Conservation (phyloP, 257 asterid species). For the Lithospermum erythrorhizon region DNA sequence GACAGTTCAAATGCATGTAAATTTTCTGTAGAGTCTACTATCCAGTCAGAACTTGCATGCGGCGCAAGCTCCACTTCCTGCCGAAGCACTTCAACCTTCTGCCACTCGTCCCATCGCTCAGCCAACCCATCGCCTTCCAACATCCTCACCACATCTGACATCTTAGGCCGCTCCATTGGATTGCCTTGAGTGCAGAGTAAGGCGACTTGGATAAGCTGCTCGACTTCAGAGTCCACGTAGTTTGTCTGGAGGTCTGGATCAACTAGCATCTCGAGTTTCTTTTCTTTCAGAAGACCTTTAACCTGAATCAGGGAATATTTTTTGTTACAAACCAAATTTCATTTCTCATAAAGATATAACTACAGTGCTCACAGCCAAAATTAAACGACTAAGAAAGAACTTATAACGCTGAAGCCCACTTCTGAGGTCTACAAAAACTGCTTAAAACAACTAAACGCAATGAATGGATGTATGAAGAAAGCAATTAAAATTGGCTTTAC, state of each 20-base stretch:
- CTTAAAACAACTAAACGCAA: too few species aligned
- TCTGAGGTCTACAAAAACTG: too few species aligned
- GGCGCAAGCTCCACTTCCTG: conserved; percentile 40
- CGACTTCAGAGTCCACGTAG: conserved; percentile 38
- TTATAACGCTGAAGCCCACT: too few species aligned
- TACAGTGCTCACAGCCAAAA: background rate
- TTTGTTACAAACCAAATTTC: background rate
- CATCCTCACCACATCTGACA: conserved; percentile 48
- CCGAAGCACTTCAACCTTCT: conserved; percentile 48
- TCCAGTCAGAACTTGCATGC: conserved; percentile 35
- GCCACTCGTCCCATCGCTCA: conserved; percentile 55
- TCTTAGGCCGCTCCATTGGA: conserved; percentile 45
- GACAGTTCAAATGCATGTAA: conserved; percentile 43
- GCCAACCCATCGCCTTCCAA: conserved; percentile 50
- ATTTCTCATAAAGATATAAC: background rate
- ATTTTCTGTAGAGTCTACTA: conserved; percentile 43
- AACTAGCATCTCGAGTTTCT: conserved; percentile 40
- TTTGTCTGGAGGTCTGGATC: conserved; percentile 43
- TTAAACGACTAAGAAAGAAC: too few species aligned
- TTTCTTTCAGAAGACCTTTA: conserved; percentile 41
- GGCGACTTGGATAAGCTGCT: conserved; percentile 44
- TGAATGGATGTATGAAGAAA: background rate
- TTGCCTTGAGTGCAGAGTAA: conserved; percentile 40
- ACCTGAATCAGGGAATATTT: conserved; percentile 20
- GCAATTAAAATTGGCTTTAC: conserved; percentile 13